Percentiles rank a stretch among this genome's conserved stretches.
These are phyloP conservation scores for Lobosporangium transversale DNA, from an alignment of 192 early-diverging fungal genomes.

Conservation along the genomic window DNA sequence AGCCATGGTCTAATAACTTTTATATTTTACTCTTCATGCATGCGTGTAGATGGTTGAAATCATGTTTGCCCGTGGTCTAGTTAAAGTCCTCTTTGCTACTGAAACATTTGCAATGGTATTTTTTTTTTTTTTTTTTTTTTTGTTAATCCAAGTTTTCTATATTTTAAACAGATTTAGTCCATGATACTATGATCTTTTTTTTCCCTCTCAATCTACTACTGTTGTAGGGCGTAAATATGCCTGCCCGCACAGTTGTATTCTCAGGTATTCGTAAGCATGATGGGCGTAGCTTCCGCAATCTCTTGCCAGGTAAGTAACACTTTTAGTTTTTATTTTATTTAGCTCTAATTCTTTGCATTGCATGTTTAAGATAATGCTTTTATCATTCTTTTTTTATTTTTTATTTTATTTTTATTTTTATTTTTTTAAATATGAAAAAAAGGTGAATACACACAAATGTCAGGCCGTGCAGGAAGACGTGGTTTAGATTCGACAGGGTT, in stretches of 20 bases:
- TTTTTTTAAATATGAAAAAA: background rate
- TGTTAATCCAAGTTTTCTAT: background rate
- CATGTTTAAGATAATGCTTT: background rate
- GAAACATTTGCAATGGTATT: constrained; percentile 98
- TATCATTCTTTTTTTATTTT: background rate
- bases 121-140: background rate
- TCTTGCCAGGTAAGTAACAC: constrained; percentile 78
- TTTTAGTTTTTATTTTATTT: too few relatives aligned
- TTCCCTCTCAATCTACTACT: too few relatives aligned
- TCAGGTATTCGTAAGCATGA: constrained; percentile 93
- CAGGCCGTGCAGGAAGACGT: constrained; percentile 95
- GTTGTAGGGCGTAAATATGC: constrained; percentile 93
- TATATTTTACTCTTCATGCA: background rate
- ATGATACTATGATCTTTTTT: too few relatives aligned
- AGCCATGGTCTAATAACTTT: too few relatives aligned
- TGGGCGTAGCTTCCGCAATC: constrained; percentile 84
- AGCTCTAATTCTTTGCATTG: too few relatives aligned
- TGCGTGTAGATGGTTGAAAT: constrained; percentile 87
- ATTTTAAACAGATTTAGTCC: background rate
- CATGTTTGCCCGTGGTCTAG: constrained; percentile 88
- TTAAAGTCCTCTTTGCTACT: constrained; percentile 95
- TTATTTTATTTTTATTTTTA: constrained; percentile 1
- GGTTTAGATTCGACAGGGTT: constrained; percentile 91
- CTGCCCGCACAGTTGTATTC: constrained; percentile 93
- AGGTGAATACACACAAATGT: constrained; percentile 99